phyloP scores from a whole-genome alignment of 1,284 basidiomycete genomes.

The Rhizoctonia solani region DNA sequence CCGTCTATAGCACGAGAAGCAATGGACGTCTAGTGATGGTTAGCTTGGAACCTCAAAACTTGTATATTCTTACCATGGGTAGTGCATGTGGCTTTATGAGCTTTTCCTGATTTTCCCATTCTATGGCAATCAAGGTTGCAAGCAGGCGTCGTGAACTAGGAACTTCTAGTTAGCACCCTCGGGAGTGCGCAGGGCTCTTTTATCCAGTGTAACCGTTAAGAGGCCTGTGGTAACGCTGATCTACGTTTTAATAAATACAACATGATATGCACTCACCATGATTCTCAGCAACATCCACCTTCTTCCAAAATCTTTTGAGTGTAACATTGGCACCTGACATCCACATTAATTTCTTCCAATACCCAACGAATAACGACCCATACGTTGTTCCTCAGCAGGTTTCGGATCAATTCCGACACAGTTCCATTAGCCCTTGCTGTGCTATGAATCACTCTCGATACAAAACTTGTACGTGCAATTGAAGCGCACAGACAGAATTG shows the following conservation, averaged over 20 bases:
- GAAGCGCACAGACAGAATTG: background rate
- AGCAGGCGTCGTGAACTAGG: constrained; percentile 72
- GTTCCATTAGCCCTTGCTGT: background rate
- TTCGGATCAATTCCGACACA: constrained; percentile 39
- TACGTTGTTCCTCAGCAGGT: constrained; percentile 51
- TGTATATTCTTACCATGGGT: constrained; percentile 70
- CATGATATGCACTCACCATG: constrained; percentile 46
- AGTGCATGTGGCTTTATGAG: constrained; percentile 88
- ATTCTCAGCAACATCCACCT: constrained; percentile 69
- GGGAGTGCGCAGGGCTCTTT: constrained; percentile 86
- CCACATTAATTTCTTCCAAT: background rate
- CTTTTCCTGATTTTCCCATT: constrained; percentile 93
- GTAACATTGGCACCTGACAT: constrained; percentile 81
- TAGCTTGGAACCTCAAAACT: background rate
- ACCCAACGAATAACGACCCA: background rate
- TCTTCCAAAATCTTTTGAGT: constrained; percentile 89
- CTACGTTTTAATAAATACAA: background rate
- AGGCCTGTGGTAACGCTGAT: constrained; percentile 46
- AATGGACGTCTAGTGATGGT: constrained; percentile 72
- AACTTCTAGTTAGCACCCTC: constrained; percentile 74
- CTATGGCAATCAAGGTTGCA: constrained; percentile 86
- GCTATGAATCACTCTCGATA: background rate
- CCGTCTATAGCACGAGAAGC: constrained; percentile 88
- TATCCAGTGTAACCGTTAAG: constrained; percentile 79
- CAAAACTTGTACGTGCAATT: background rate